These are phyloP conservation scores for Penicillium daleae DNA, from an alignment of 495 filamentous ascomycete species.

Conservation along the genomic window DNA sequence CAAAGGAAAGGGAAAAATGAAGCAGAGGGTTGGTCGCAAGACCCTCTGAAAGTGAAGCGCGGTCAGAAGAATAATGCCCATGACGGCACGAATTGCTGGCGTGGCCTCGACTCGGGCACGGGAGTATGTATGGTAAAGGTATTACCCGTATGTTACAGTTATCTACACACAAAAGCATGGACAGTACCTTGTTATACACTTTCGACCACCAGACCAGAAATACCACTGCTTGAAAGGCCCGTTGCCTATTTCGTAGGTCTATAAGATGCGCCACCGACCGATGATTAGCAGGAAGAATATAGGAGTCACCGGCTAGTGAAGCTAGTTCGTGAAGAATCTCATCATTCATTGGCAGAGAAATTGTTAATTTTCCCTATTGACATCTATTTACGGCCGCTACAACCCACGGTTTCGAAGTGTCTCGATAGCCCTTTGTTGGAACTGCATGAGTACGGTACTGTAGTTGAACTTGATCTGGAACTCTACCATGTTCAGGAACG, in stretches of 20 bases:
- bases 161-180: not conserved
- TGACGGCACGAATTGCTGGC: slow-evolving; percentile 23
- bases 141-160: slow-evolving; percentile 8
- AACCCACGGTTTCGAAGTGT: not conserved
- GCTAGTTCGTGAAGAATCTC: not conserved
- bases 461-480: not conserved
- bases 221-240: not conserved
- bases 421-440: not conserved
- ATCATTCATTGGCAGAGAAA: not conserved
- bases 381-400: not conserved
- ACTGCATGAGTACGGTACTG: not conserved
- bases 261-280: slow-evolving; percentile 22
- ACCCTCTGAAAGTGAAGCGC: slow-evolving; percentile 7
- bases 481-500: not conserved
- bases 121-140: slow-evolving; percentile 9
- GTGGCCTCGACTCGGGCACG: slow-evolving; percentile 26
- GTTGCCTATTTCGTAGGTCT: slow-evolving; percentile 29
- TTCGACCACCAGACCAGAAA: not conserved
- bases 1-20: slow-evolving; percentile 14
- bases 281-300: slow-evolving; percentile 7
- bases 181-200: not conserved
- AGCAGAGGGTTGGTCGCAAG: slow-evolving; percentile 18
- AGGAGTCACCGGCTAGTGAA: not conserved
- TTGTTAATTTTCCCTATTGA: slow-evolving; percentile 3
- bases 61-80: slow-evolving; percentile 8